Evolutionary conservation across 164 flowering plant genomes (phyloP), one percentile per base, ranked within the genome.

Genomic region (Magnolia sinica): DNA sequence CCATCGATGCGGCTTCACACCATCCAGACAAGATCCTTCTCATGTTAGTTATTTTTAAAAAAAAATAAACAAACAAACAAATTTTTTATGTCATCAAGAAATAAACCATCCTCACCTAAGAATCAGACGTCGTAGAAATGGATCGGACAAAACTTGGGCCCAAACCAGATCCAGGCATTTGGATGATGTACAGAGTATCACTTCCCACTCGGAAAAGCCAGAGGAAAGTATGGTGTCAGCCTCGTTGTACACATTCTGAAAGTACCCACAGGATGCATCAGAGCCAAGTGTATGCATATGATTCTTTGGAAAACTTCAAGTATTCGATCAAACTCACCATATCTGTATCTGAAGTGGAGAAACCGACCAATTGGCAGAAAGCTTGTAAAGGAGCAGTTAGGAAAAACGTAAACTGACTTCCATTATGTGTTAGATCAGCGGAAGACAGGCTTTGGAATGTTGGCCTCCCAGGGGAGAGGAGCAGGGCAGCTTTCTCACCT

Each of bases 381-480:
- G 99, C 99, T 78, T 85, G 93, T 51, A 96, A 74, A 74, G 99
- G 99, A 80, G 93, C 88, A 75, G 98, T 89, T 70, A 96, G 79
- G 91, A 96, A 96, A 74, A 89, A 90, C 8, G 99, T 96, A 82
- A 96, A 94, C 84, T 92, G 97, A 77, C 97, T 91, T 75, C 98
- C 98, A 72, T 82, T 81, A 13, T 82, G 82, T 50, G 83, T 58
- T 10, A 50, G 72, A 81, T 89, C 89, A 80, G 70, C 78, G 68
- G 76, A 71, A 78, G 84, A 80, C n/a, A 83, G 76, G 76, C 70
- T 76, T 82, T 82, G 87, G 77, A 81, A 87, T 63, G 85, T 81
- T 68, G 92, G 86, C 78, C 79, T 89, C 81, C 81, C 76, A 75
- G 97, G 98, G 70, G 99, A 94, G 79, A 96, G 91, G 79, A 96